A percentile compares a stretch with the other conserved stretches of the same genome.
Conservation (phyloP, 164 flowering plant genomes). For the Sedum album region DNA sequence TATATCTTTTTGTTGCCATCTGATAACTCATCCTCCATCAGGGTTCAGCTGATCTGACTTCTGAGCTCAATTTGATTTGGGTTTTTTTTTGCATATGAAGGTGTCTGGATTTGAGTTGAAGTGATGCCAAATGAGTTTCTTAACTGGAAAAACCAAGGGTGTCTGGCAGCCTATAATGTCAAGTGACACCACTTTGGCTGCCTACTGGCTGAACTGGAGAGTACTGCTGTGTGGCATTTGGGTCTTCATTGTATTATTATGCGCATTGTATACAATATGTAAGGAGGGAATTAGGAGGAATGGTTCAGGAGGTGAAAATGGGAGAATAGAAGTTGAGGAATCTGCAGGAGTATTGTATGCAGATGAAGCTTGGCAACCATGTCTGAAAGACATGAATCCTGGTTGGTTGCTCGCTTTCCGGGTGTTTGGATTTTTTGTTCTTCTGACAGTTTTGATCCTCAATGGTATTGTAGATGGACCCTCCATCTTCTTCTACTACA, state of each 20-base stretch:
- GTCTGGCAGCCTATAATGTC: neutral
- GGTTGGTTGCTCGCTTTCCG: constrained; percentile 3
- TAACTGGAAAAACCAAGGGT: neutral
- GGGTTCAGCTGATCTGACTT: too few species aligned
- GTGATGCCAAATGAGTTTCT: constrained; percentile 1
- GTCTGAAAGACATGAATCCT: constrained; percentile 8
- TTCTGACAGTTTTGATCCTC: constrained; percentile 7
- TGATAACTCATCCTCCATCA: too few species aligned
- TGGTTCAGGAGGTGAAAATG: neutral
- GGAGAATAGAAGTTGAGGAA: neutral
- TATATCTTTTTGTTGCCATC: neutral
- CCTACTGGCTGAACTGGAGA: constrained; percentile 8
- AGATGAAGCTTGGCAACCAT: constrained; percentile 7
- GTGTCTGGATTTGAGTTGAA: neutral
- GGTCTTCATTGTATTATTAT: neutral
- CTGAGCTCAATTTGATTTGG: neutral
- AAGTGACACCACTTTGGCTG: neutral
- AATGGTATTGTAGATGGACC: constrained; percentile 2
- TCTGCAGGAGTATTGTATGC: constrained; percentile 2
- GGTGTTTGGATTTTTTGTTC: constrained; percentile 4
- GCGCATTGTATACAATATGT: neutral
- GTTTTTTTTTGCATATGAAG: neutral
- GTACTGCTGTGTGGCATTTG: constrained; percentile 1
- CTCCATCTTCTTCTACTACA: constrained; percentile 1
- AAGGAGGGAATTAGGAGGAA: neutral